phyloP scores from a whole-genome alignment of 2,329 filamentous ascomycete species.

The Fusarium sp. region DNA sequence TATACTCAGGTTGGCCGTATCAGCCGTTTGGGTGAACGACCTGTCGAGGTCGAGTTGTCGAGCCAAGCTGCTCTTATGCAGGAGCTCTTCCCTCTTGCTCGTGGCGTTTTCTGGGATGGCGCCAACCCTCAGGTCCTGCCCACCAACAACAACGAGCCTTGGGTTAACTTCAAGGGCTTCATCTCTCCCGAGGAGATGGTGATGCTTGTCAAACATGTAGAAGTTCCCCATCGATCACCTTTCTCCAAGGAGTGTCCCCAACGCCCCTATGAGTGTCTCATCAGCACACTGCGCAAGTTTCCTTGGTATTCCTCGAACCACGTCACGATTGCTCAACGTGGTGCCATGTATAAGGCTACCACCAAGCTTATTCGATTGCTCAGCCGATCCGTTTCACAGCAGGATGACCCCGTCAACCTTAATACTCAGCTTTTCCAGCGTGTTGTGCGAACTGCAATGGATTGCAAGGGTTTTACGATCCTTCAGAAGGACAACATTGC shows the following conservation, averaged over 20 bases:
- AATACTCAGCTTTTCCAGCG: conserved; percentile 66
- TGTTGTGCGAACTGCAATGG: conserved; percentile 63
- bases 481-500: conserved; percentile 72
- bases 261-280: conserved; percentile 73
- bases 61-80: conserved; percentile 69
- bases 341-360: conserved; percentile 64
- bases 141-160: conserved; percentile 54
- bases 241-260: conserved; percentile 72
- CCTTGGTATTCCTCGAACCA: conserved; percentile 70
- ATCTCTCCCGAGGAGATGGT: conserved; percentile 71
- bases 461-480: conserved; percentile 70
- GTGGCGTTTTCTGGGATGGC: conserved; percentile 67
- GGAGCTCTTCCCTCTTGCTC: conserved; percentile 70
- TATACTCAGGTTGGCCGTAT: conserved; percentile 55
- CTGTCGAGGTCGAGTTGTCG: conserved; percentile 68
- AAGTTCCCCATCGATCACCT: conserved; percentile 69
- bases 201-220: conserved; percentile 73
- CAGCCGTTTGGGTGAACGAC: conserved; percentile 67
- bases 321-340: conserved; percentile 69
- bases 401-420: conserved; percentile 58
- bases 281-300: conserved; percentile 71
- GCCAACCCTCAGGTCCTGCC: conserved; percentile 56
- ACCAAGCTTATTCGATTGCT: conserved; percentile 63
- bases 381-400: conserved; percentile 54
- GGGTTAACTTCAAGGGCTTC: conserved; percentile 70